Evolutionary conservation across 1,284 basidiomycete genomes (phyloP), one percentile per base, ranked within the genome.

Genomic region (Ganoderma multipileum): DNA sequence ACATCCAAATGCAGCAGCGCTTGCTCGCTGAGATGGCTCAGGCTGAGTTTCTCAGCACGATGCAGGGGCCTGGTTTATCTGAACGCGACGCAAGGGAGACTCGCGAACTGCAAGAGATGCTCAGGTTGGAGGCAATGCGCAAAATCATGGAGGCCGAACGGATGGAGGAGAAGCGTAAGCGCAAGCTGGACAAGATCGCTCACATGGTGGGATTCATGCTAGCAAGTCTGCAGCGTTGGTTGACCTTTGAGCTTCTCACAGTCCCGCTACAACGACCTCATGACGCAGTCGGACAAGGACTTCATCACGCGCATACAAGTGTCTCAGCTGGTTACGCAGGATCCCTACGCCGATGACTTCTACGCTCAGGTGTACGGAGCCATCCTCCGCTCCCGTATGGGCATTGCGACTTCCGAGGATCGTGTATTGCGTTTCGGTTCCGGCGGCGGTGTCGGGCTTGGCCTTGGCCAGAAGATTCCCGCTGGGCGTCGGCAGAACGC

Each of bases 231-330:
- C 23, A 4, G 33, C 14, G 18, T 16, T n/a, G 18, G 23, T 60
- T 23, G 23, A 50, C 38, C 14, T 12, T 41, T n/a, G n/a, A 6
- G 23, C 12, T 12, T 38, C 6, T n/a, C n/a, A 1, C 64, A 98
- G 96, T 89, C 96, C 66, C 92, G 94, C 74, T 96, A 98, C 82
- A 99, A 99, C 79, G 97, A 99, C 79, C 86, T 99, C 66, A 99
- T 99, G 98, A 96, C 94, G 0, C 95, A 96, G 80, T 97, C 95
- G 18, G 98, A 99, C 86, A 99, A 99, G 83, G 98, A 99, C 79
- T 99, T 99, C 79, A 99, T 99, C 81, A 99, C 98, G 28, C 92
- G 98, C 50, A 99, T 99, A 70, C 98, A 99, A 82, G 95, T 99
- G 59, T 98, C 96, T 1, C 97, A 99, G 78, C 91, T 99, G 39